Evolutionary conservation across 441 rosid genomes (phyloP).

Genomic region (Breynia disticha): DNA sequence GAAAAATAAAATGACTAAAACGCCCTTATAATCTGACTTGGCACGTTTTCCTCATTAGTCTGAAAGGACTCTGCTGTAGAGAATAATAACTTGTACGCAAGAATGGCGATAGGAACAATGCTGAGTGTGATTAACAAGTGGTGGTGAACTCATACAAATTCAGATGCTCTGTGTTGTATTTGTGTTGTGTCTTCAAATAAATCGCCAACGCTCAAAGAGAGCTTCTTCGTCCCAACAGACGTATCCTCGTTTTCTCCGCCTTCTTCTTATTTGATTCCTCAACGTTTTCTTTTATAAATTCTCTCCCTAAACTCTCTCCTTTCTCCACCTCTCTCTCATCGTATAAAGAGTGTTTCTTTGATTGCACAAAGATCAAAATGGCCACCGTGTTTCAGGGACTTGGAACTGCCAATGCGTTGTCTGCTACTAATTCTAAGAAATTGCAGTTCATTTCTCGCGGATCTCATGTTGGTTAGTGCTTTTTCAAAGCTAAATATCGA

Average conservation of each 20-base stretch:
- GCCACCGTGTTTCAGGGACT: slow-evolving; percentile 48
- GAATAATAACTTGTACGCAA: no score
- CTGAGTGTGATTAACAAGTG: no score
- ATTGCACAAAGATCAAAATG: slow-evolving; percentile 23
- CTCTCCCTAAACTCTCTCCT: neutral
- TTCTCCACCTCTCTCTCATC: neutral
- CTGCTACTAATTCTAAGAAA: slow-evolving; percentile 40
- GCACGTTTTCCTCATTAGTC: no score
- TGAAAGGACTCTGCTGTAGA: no score
- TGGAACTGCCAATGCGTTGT: slow-evolving; percentile 38
- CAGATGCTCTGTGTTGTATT: no score
- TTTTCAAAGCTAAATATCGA: neutral
- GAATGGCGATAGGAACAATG: no score
- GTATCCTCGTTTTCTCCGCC: slow-evolving; percentile 42
- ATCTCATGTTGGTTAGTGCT: slow-evolving; percentile 9
- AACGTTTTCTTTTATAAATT: neutral
- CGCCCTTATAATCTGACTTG: no score
- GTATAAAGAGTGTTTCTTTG: neutral
- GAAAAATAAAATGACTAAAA: no score
- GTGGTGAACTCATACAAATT: no score
- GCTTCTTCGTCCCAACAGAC: slow-evolving; percentile 5
- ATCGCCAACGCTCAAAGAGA: slow-evolving; percentile 26
- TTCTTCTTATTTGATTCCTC: slow-evolving; percentile 3
- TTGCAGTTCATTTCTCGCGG: slow-evolving; percentile 25
- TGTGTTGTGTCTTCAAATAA: slow-evolving; percentile 16